Evolutionary conservation across 495 filamentous ascomycete genomes (phyloP), one percentile per base, ranked within the genome.

Genomic region (Annulohypoxylon moriforme): DNA sequence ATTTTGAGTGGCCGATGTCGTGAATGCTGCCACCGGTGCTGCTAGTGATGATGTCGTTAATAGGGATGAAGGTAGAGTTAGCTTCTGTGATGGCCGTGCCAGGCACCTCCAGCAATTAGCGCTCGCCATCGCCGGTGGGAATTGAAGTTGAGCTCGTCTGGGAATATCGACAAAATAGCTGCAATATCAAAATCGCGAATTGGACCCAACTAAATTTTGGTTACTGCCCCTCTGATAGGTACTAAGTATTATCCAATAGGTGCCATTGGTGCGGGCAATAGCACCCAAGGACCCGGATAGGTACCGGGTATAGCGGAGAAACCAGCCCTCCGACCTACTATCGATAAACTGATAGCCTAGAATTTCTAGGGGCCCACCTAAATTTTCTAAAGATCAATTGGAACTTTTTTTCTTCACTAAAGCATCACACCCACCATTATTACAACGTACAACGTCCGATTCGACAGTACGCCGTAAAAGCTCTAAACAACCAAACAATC

Each of bases 71-170:
- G 67, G 68, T 34, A 64, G 50, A 20, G 73, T 59, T 9, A 76
- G 59, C 24, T 65, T 72, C 61, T 66, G 71, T 49, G 86, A 83
- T 80, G 85, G 81, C 82, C 85, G 78, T 72, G 85, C 82, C 66
- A 93, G 85, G 80, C 90, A 92, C 81, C 88, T 84, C 85, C 89
- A 88, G 83, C 90, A 90, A 69, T 84, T 87, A 57, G 87, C 80
- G 68, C 88, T 90, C 78, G 87, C 89, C 91, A 93, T 93, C 76
- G 77, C 81, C 78, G 79, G 80, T 76, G 70, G 61, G 44, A 74
- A 63, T 66, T 20, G 74, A 25, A 64, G 64, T 36, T 73, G 71
- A 77, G 73, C 62, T 75, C 49, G 68, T 61, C 52, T 29, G 69
- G 56, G 73, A 69, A 60, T 69, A 80, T 44, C 29, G 33, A 44